Percentiles rank a stretch among this genome's conserved stretches.
phyloP scores from a whole-genome alignment of 441 rosid species.

The Populus trichocarpa region DNA sequence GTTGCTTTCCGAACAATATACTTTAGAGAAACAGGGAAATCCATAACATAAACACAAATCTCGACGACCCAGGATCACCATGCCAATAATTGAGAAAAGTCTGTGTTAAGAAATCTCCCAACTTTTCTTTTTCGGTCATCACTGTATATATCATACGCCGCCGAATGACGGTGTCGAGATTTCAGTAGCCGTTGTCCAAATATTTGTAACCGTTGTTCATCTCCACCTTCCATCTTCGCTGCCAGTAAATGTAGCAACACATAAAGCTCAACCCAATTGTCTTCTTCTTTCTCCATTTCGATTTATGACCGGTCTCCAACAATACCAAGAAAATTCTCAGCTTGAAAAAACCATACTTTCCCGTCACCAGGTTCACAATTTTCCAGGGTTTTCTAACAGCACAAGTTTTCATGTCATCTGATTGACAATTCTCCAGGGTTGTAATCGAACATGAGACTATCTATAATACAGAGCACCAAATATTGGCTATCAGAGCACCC shows the following conservation, averaged over 20 bases:
- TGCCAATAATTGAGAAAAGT: neutral
- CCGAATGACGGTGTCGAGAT: neutral
- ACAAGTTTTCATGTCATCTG: neutral
- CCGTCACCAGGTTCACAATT: neutral
- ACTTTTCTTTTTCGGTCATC: neutral
- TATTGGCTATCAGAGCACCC: conserved; percentile 81
- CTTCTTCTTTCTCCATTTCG: neutral
- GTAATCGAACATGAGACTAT: neutral
- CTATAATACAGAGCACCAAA: conserved; percentile 13
- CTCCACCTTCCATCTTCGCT: neutral
- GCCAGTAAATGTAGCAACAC: too few relatives aligned
- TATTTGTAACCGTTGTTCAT: neutral
- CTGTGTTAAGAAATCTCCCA: neutral
- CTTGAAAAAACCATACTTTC: neutral
- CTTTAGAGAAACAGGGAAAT: neutral
- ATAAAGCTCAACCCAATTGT: neutral
- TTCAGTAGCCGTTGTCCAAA: neutral
- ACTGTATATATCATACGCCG: neutral
- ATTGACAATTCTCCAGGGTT: neutral
- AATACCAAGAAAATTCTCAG: neutral
- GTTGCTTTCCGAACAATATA: neutral
- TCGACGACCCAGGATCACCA: neutral
- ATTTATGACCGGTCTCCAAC: neutral
- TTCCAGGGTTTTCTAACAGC: neutral
- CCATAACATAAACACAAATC: neutral